Base-by-base conservation (phyloP, 1,139 yeast genomes). In the Saccharomycopsis hybrid region DNA sequence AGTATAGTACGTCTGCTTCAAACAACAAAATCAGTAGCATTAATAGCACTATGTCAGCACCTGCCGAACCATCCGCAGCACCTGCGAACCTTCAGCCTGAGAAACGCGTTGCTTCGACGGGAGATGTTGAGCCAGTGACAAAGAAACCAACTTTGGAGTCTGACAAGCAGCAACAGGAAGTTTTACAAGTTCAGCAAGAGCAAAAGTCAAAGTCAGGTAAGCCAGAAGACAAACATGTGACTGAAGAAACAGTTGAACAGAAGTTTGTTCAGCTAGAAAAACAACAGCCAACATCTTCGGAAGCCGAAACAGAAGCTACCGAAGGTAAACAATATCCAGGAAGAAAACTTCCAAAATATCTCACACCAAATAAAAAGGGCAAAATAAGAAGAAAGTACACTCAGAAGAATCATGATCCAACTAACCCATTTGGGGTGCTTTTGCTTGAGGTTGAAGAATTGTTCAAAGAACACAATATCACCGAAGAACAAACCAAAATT, bases 381-480 rank as follows among this genome's bases (percentile, higher is more conserved):
- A 59, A 62, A 44, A 70, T 72, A 62, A 61, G 63, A 51, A 62
- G 71, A 59, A 67, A 73, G 70, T 80, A 80, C 63, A 82, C 77
- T 63, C 72, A 76, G 28, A 82, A 82, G 58, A 74, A 73, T 7
- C 74, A 76, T 8, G 97, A 90, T 53, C 75, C 85, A 11, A 85
- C 95, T 0, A 76, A 94, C 1, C 88, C 96, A 9, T 69, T 81
- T 46, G 97, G 97, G 3, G 86, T 88, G 3, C 71, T 92, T 46
- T 78, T 80, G 54, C 72, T 71, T 56, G 97, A 92, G 63, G 85
- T 92, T 54, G 72, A 77, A 38, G 80, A 77, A 47, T 60, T 90
- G 25, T 64, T 85, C 44, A 59, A 65, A 31, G 67, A 70, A 25
- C 62, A 74, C 49, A 62, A 65, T 9, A 64, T 85, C 43, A 66